phyloP scores from a whole-genome alignment of 257 asterid genomes.

The Buddleja alternifolia region DNA sequence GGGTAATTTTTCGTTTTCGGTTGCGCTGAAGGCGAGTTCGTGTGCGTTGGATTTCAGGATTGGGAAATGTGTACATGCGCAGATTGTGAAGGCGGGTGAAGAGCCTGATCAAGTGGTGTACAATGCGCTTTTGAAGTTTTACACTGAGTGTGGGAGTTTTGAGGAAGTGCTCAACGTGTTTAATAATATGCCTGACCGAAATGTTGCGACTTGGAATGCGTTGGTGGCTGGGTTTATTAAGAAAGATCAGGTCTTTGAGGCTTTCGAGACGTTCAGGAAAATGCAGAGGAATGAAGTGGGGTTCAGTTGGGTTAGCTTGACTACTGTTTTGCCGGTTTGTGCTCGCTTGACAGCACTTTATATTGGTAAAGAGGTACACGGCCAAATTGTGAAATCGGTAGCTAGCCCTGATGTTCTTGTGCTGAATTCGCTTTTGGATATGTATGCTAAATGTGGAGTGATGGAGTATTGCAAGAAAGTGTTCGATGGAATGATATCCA shows the following conservation, averaged over 20 bases:
- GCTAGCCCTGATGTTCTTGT: slow-evolving; percentile 41
- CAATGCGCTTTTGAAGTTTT: slow-evolving; percentile 50
- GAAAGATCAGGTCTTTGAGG: slow-evolving; percentile 47
- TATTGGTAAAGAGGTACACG: slow-evolving; percentile 50
- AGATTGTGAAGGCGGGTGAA: slow-evolving; percentile 35
- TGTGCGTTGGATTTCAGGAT: slow-evolving; percentile 30
- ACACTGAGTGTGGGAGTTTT: slow-evolving; percentile 44
- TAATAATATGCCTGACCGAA: slow-evolving; percentile 54
- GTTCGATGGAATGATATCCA: slow-evolving; percentile 41
- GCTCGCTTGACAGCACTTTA: slow-evolving; percentile 41
- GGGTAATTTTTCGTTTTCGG: slow-evolving; percentile 44
- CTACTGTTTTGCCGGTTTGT: slow-evolving; percentile 40
- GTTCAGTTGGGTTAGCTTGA: slow-evolving; percentile 55
- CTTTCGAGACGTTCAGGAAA: slow-evolving; percentile 43
- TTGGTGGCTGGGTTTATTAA: slow-evolving; percentile 38
- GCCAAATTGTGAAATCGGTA: slow-evolving; percentile 42
- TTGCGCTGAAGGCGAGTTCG: slow-evolving; percentile 51
- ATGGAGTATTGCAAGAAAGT: slow-evolving; percentile 41
- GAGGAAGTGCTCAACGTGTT: slow-evolving; percentile 44
- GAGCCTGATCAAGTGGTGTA: slow-evolving; percentile 59
- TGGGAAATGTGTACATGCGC: slow-evolving; percentile 49
- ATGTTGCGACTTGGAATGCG: slow-evolving; percentile 54
- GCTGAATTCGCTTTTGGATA: slow-evolving; percentile 48
- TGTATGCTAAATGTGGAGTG: slow-evolving; percentile 55
- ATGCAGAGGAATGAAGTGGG: slow-evolving; percentile 50